Base-by-base conservation (phyloP, 148 eudicot genomes). In the Agrostemma githago region DNA sequence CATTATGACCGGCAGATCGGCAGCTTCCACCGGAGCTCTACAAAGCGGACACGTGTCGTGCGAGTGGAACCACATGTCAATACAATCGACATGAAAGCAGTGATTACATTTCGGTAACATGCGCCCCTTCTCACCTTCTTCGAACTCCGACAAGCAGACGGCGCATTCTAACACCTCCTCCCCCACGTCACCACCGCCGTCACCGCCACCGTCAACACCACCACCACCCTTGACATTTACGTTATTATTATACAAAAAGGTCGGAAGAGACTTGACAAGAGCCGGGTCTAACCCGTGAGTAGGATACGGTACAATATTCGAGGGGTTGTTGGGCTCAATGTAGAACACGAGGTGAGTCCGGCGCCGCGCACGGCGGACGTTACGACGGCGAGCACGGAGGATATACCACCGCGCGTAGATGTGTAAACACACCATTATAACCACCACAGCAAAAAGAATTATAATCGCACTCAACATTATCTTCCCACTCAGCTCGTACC, bases 1-100 rank as follows among this genome's bases (percentile, higher is more conserved):
- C n/a, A 5, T 26, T 26, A 26, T 34, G 2, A 56, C 8, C 60
- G 64, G 20, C 37, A 76, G 53, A 68, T 82, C 84, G 4, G 69
- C 72, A 2, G 79, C 72, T 7, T 92, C 94, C 0, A 91, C 97
- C 41, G 86, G 71, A 0, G 97, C 75, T 5, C 99, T 88, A 71
- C 98, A 94, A n/a, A 94, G 81, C 0, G 98, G 98, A 72, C 98
- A 94, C 8, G 93, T 91, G 71, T 89, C 84, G 69, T 91, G 97
- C 34, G 96, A 84, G 14, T 85, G 86, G 48, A 94, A 88, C 98
- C 98, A 94, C 95, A 89, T 88, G 20, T 94, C 98, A 34, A 94
- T 91, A 53, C 97, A 94, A 0, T 88, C 93, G 0, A 78, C 61
- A 7, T 94, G 98, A 38, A 94, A 94, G 1, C 82, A 70, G 21